Evolutionary conservation across 305 asterid genomes (phyloP).

Genomic region (Rubia balearica): DNA sequence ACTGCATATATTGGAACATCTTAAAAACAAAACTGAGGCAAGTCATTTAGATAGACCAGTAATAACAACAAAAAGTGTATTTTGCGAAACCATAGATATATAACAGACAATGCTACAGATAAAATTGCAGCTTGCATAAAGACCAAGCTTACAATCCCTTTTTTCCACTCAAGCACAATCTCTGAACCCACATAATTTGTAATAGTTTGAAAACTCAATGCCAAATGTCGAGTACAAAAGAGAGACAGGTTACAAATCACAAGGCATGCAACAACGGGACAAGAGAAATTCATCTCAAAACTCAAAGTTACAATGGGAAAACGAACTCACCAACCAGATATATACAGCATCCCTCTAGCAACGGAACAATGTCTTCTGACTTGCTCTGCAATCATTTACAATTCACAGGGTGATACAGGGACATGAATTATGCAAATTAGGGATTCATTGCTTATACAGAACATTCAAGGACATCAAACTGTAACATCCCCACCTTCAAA

Average conservation of each 20-base stretch:
- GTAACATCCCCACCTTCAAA: conserved; percentile 40
- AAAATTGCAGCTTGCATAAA: background rate
- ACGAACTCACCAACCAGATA: conserved; percentile 83
- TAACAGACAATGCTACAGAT: background rate
- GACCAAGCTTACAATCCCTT: background rate
- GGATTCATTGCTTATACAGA: background rate
- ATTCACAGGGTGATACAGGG: background rate
- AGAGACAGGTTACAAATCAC: conserved; percentile 1
- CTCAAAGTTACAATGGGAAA: conserved; percentile 4
- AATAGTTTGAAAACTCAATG: background rate
- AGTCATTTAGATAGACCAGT: background rate
- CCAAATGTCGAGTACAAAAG: background rate
- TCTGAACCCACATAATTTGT: background rate
- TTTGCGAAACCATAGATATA: background rate
- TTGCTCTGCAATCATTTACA: conserved; percentile 45
- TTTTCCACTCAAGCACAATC: background rate
- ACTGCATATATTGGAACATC: background rate
- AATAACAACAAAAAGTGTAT: background rate
- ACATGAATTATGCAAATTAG: background rate
- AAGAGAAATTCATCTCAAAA: background rate
- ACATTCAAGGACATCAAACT: conserved; percentile 13
- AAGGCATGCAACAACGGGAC: background rate
- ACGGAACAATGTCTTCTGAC: conserved; percentile 59
- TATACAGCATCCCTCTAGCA: conserved; percentile 62
- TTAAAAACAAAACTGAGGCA: background rate